Evolutionary conservation across 1,284 basidiomycete species (phyloP), one percentile per base, ranked within the genome.

Genomic region (Malassezia caprae): DNA sequence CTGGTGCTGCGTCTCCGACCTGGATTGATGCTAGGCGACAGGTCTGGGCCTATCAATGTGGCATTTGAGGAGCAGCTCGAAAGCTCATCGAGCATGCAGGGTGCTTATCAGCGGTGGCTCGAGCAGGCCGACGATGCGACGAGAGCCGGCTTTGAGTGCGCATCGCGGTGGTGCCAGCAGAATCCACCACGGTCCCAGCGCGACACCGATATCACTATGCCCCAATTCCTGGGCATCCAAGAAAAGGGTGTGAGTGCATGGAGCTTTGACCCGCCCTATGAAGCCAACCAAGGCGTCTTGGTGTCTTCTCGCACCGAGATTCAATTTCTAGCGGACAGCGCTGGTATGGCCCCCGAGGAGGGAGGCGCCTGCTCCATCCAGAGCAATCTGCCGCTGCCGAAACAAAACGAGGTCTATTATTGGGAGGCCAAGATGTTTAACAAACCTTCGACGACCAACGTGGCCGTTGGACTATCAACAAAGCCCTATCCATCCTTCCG

Each of bases 1-100:
- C 61, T 73, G 24, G 34, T 72, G 42, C 64, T 68, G 12, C 63
- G 64, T 26, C 46, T 63, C 27, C 53, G 59, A 32, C 62, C 64
- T 10, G 55, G 65, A 2, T 66, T 68, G 55, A 73, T 85, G 62
- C 82, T 96, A 44, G 80, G 82, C 46, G 93, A 96, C 78, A 80
- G 80, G 61, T 89, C 91, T 68, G 90, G 93, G 27, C 94, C 94
- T 2, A 80, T 93, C 48, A 91, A 98, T 77, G 84, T 98, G 78
- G 86, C 84, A 65, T 82, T 88, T 51, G 88, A 93, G 64, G 75
- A 76, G 57, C 62, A 72, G 50, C 65, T 75, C 12, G 86, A 90
- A 50, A 86, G 85, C 6, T 88, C 93, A 58, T 90, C 90, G 39
- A 90, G 90, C 23, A 85, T 94, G 57, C 88, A 90, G 43, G 86